Percentiles rank a stretch among this genome's conserved stretches.
phyloP scores from a whole-genome alignment of 148 eudicot species.

The Cornus florida region DNA sequence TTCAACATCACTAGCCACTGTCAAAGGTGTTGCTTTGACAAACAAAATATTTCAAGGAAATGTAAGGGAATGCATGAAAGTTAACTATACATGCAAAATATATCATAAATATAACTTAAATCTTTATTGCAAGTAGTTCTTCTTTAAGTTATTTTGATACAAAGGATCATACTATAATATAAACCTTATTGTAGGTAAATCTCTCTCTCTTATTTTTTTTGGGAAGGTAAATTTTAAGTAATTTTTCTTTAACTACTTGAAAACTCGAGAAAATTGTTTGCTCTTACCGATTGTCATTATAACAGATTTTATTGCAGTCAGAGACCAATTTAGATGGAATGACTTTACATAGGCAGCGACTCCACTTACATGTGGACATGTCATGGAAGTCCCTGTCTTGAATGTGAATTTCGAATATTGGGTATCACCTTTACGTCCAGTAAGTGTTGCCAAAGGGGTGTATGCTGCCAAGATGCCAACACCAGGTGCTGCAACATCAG shows the following conservation, averaged over 20 bases:
- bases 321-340: not conserved
- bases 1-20: constrained; percentile 57
- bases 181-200: no score
- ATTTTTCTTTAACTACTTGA: no score
- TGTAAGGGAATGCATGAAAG: not conserved
- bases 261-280: no score
- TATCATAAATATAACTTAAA: no score
- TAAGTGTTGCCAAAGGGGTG: not conserved
- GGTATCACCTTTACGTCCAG: not conserved
- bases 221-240: no score
- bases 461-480: not conserved
- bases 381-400: not conserved
- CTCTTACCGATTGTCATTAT: not conserved
- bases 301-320: not conserved
- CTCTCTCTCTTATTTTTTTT: no score
- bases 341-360: not conserved
- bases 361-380: not conserved
- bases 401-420: not conserved
- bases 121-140: no score
- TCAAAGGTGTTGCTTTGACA: constrained; percentile 47
- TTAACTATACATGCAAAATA: no score
- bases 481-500: not conserved
- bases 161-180: no score
- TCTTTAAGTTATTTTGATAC: no score
- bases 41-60: not conserved